Evolutionary conservation across 257 asterid genomes (phyloP).

Genomic region (Solanum appendiculatum): DNA sequence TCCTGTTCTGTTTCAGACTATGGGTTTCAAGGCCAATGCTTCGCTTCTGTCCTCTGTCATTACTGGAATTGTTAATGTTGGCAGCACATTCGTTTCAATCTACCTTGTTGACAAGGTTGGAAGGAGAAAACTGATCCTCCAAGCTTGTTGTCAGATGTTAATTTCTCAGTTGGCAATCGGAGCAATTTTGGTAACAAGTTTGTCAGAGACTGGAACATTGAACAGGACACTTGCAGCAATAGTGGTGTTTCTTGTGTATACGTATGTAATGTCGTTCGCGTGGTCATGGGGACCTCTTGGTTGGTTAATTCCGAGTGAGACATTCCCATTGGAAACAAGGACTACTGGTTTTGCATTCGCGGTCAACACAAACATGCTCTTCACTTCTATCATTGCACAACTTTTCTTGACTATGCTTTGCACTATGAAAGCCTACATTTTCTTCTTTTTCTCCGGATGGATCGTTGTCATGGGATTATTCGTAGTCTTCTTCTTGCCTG

Average conservation of each 20-base stretch:
- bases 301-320: conserved; percentile 63
- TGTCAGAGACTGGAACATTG: not conserved
- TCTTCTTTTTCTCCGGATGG: not conserved
- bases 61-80: not conserved
- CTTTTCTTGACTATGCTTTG: not conserved
- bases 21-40: not conserved
- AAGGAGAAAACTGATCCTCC: not conserved
- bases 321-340: conserved; percentile 54
- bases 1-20: not conserved
- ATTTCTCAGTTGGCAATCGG: not conserved
- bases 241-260: not conserved
- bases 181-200: not conserved
- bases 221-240: not conserved
- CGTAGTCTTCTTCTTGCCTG: not conserved
- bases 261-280: conserved; percentile 45
- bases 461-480: not conserved
- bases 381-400: not conserved
- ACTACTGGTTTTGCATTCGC: conserved; percentile 65
- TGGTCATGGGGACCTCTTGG: conserved; percentile 91
- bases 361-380: conserved; percentile 30
- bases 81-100: not conserved
- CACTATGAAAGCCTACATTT: not conserved
- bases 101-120: not conserved
- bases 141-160: not conserved
- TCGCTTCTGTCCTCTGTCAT: not conserved